Evolutionary conservation across 768 basidiomycete genomes (phyloP).

Genomic region (Chlorophyllum brunneum): DNA sequence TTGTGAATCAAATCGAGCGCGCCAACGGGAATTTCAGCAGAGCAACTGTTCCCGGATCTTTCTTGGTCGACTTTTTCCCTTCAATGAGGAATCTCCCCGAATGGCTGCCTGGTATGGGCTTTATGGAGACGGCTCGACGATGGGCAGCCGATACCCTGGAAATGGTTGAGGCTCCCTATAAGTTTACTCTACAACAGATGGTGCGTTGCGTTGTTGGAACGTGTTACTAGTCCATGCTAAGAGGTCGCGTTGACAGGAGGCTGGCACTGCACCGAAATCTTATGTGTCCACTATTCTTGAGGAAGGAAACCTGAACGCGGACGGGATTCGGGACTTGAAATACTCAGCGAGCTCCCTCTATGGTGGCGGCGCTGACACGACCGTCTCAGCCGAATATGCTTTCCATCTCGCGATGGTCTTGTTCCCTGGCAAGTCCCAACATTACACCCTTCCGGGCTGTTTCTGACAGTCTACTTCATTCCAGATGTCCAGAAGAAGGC

Average conservation of each 20-base stretch:
- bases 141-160: conserved; percentile 35
- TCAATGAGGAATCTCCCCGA: conserved; percentile 44
- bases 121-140: conserved; percentile 39
- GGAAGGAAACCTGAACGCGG: conserved; percentile 27
- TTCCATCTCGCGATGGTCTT: conserved; percentile 49
- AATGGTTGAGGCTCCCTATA: conserved; percentile 41
- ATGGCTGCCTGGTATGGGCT: conserved; percentile 55
- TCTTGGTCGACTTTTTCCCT: conserved; percentile 40
- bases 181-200: conserved; percentile 42
- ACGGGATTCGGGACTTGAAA: conserved; percentile 36
- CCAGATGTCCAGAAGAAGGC: conserved; percentile 47
- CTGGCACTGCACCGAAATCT: conserved; percentile 37
- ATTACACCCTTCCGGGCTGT: neutral
- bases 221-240: too few relatives aligned
- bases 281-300: conserved; percentile 41
- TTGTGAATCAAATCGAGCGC: conserved; percentile 45
- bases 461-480: conserved; percentile 12
- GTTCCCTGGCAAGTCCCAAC: conserved; percentile 23
- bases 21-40: conserved; percentile 50
- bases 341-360: conserved; percentile 39
- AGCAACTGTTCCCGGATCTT: conserved; percentile 46
- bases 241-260: too few relatives aligned
- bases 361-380: conserved; percentile 49
- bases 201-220: conserved; percentile 23
- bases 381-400: conserved; percentile 39